phyloP scores from a whole-genome alignment of 2,329 filamentous ascomycete species.

The Calonectria honghensis region DNA sequence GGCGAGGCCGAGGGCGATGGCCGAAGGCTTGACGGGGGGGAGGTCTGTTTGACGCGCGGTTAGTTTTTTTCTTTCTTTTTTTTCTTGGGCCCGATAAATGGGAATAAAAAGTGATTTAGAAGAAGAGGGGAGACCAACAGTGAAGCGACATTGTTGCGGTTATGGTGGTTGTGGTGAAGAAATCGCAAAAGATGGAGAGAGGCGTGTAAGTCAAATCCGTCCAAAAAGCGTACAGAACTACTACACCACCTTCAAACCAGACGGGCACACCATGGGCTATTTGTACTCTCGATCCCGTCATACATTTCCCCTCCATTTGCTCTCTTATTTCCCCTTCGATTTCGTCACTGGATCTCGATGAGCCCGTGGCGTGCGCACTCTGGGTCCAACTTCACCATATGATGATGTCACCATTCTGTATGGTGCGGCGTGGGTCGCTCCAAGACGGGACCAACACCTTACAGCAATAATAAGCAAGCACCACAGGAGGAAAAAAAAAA shows the following conservation, averaged over 20 bases:
- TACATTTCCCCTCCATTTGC: constrained; percentile 39
- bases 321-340: constrained; percentile 20
- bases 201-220: constrained; percentile 25
- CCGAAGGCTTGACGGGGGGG: constrained; percentile 93
- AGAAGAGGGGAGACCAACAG: constrained; percentile 65
- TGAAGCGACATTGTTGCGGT: constrained; percentile 74
- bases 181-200: not conserved
- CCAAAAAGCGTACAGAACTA: constrained; percentile 37
- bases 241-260: constrained; percentile 6
- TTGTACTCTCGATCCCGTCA: constrained; percentile 48
- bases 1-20: constrained; percentile 94
- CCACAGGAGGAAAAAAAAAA: too few species aligned
- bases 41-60: constrained; percentile 66
- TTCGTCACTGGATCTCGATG: constrained; percentile 43
- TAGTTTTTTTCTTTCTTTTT: not conserved
- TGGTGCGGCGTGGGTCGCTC: constrained; percentile 29
- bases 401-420: constrained; percentile 65
- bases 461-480: not conserved
- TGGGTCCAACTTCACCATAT: constrained; percentile 59
- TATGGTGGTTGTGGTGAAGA: constrained; percentile 18
- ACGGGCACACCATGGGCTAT: constrained; percentile 45
- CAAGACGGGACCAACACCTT: not conserved
- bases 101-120: not conserved
- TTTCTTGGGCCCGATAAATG: not conserved
- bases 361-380: constrained; percentile 51